Percentiles rank a stretch among this genome's conserved stretches.
Conservation (phyloP, 2,329 filamentous ascomycete genomes). For the Dactylellina drechsleri region DNA sequence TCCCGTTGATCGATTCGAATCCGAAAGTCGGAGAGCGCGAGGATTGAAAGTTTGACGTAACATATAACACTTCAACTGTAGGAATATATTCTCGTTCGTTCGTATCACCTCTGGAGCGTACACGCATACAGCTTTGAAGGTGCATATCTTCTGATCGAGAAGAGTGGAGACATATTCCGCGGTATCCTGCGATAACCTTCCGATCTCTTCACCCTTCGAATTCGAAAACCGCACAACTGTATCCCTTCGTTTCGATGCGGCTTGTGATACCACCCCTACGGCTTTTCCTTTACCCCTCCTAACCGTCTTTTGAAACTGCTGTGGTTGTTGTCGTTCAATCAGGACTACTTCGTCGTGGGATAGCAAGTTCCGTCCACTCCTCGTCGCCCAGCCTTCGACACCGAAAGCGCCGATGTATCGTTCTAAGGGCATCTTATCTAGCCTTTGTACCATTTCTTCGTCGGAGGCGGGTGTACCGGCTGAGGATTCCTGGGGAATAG, state of each 20-base stretch:
- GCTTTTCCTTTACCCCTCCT: constrained; percentile 62
- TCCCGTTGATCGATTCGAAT: constrained; percentile 76
- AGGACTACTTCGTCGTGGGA: constrained; percentile 83
- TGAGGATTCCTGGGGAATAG: constrained; percentile 15
- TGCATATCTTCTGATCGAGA: constrained; percentile 88
- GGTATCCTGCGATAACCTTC: constrained; percentile 83
- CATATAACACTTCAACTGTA: constrained; percentile 84
- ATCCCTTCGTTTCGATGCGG: constrained; percentile 68
- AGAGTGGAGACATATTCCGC: constrained; percentile 92
- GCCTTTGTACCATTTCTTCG: constrained; percentile 44
- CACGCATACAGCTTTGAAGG: constrained; percentile 86
- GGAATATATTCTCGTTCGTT: constrained; percentile 92
- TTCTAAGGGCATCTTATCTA: constrained; percentile 66
- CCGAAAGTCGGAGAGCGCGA: constrained; percentile 70
- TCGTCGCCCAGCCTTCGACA: constrained; percentile 89
- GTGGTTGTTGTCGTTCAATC: constrained; percentile 85
- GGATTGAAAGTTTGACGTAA: constrained; percentile 78
- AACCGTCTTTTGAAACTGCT: constrained; percentile 60
- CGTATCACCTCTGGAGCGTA: constrained; percentile 85
- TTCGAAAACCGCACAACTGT: constrained; percentile 93
- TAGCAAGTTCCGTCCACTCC: constrained; percentile 78
- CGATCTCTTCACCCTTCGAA: constrained; percentile 79
- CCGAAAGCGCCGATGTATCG: constrained; percentile 93
- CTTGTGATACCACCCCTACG: constrained; percentile 51
- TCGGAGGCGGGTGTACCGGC: constrained; percentile 56